Conservation (phyloP, 495 filamentous ascomycete genomes). For the Cercophora newfieldiana region DNA sequence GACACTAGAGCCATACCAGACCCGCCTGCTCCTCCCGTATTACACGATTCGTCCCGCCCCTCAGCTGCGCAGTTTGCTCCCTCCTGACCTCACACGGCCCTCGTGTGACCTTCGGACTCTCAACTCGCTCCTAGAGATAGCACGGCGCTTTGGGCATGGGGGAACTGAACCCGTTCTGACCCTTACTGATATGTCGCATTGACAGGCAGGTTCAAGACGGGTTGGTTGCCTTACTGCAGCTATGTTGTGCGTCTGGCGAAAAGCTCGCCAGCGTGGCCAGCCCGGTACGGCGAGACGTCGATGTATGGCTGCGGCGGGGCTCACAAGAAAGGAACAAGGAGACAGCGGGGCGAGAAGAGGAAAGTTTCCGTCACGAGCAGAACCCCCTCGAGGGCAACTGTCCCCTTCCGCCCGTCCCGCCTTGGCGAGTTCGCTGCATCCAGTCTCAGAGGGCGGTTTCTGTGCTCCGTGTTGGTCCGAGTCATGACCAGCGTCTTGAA, state of each 20-base stretch:
- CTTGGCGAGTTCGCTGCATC: not conserved
- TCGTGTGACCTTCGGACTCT: not conserved
- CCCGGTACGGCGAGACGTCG: not conserved
- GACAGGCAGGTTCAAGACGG: not conserved
- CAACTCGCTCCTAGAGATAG: not conserved
- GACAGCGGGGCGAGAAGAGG: not conserved
- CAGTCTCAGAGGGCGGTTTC: not conserved
- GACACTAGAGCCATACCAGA: not conserved
- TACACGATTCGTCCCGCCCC: not conserved
- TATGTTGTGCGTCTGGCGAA: not conserved
- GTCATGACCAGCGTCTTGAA: not conserved
- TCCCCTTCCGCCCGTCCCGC: not conserved
- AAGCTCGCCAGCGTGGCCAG: not conserved
- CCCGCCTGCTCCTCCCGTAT: not conserved
- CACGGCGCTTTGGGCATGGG: not conserved
- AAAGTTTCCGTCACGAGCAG: not conserved
- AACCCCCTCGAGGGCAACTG: not conserved
- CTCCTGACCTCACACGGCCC: not conserved
- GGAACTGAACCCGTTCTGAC: not conserved
- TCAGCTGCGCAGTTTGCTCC: not conserved
- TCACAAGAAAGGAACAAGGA: not conserved
- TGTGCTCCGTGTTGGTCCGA: not conserved
- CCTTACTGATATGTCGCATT: not conserved
- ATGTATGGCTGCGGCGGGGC: not conserved
- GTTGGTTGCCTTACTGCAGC: not conserved